Percentiles rank a stretch among this genome's conserved stretches.
phyloP scores from a whole-genome alignment of 1,139 yeast genomes.

The Kurtzmaniella quercitrusa region DNA sequence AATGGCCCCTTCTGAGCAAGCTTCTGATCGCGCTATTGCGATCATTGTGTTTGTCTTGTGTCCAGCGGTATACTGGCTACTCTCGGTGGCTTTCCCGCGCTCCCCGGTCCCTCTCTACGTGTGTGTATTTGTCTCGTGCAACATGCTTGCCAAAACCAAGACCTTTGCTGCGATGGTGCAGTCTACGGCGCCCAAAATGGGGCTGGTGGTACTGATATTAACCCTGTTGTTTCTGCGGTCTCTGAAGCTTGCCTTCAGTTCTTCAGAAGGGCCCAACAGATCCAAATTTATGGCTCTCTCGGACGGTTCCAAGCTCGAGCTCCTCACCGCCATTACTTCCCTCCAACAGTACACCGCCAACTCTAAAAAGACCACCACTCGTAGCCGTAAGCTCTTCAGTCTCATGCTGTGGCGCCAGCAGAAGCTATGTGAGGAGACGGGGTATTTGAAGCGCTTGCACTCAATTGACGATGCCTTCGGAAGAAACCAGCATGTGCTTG shows the following conservation, averaged over 20 bases:
- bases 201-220: neutral
- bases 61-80: constrained; percentile 6
- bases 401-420: constrained; percentile 55
- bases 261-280: neutral
- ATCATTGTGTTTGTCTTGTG: constrained; percentile 6
- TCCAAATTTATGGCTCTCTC: constrained; percentile 13
- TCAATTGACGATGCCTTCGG: constrained; percentile 40
- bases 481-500: constrained; percentile 43
- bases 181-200: constrained; percentile 4
- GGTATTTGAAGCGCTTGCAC: constrained; percentile 52
- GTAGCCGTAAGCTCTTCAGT: constrained; percentile 42
- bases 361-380: constrained; percentile 40
- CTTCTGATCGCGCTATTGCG: constrained; percentile 9
- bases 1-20: neutral
- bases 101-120: constrained; percentile 27
- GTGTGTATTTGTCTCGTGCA: constrained; percentile 26
- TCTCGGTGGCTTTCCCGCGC: constrained; percentile 10
- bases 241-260: neutral
- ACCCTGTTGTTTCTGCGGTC: neutral
- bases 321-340: constrained; percentile 49
- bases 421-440: constrained; percentile 45
- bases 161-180: constrained; percentile 11
- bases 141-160: constrained; percentile 28
- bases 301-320: constrained; percentile 23
- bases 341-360: constrained; percentile 42